These are phyloP conservation scores for Insectozyma bohioensis DNA, from an alignment of 1,139 yeast genomes.

Conservation along the genomic window DNA sequence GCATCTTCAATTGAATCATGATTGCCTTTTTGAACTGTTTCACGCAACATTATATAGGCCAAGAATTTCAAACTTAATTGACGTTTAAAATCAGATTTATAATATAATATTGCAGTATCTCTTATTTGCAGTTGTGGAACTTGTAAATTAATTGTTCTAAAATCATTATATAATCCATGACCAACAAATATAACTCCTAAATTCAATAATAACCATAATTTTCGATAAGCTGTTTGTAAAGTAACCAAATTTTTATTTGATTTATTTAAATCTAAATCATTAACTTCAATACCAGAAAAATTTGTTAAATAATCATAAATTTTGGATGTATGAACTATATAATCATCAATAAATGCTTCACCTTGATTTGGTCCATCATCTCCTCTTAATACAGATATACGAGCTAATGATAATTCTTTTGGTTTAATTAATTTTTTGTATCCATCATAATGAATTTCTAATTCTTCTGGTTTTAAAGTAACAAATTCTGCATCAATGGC, in stretches of 20 bases:
- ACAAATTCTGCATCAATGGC: slow-evolving; percentile 99
- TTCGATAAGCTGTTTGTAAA: slow-evolving; percentile 80
- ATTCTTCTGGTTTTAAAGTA: slow-evolving; percentile 72
- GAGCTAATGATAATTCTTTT: slow-evolving; percentile 73
- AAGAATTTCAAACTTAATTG: slow-evolving; percentile 85
- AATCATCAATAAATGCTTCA: slow-evolving; percentile 88
- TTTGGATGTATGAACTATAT: slow-evolving; percentile 69
- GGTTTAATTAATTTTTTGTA: slow-evolving; percentile 70
- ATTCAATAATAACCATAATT: slow-evolving; percentile 84
- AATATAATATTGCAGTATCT: slow-evolving; percentile 83
- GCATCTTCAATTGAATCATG: slow-evolving; percentile 99
- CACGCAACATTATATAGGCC: slow-evolving; percentile 74
- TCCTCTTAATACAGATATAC: slow-evolving; percentile 86
- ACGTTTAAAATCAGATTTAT: slow-evolving; percentile 67
- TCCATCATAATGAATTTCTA: slow-evolving; percentile 74
- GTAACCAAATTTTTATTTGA: slow-evolving; percentile 77
- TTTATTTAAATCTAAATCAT: slow-evolving; percentile 73
- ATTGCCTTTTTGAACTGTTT: slow-evolving; percentile 84
- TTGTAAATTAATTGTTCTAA: slow-evolving; percentile 86
- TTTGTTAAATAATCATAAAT: slow-evolving; percentile 86
- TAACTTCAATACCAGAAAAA: slow-evolving; percentile 89
- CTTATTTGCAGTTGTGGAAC: slow-evolving; percentile 84
- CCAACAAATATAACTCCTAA: slow-evolving; percentile 93
- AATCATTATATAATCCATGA: slow-evolving; percentile 89
- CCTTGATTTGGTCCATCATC: slow-evolving; percentile 65